Evolutionary conservation across 23 red algal species (phyloP).

Genomic region (Cyanidioschyzon merolae): DNA sequence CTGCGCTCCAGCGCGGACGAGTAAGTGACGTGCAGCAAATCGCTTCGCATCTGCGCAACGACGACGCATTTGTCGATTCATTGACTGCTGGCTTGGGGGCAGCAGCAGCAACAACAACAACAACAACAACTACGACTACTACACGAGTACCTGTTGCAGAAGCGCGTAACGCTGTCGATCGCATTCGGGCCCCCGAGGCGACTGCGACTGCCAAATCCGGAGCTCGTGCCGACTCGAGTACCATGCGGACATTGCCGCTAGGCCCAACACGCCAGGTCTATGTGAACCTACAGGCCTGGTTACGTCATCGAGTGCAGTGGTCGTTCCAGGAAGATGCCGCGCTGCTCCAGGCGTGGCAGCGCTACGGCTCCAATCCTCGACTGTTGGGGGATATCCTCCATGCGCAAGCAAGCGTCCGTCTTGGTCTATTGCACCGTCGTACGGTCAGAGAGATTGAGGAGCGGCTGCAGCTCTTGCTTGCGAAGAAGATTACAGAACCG

Average conservation of each 20-base stretch:
- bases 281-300: neutral
- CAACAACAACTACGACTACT: no score
- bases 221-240: slow-evolving; percentile 1
- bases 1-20: slow-evolving; percentile 39
- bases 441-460: neutral
- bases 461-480: neutral
- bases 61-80: slow-evolving; percentile 21
- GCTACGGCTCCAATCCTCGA: neutral
- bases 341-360: neutral
- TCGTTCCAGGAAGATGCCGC: neutral
- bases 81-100: neutral
- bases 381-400: neutral
- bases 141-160: no score
- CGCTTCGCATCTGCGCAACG: neutral
- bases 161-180: no score
- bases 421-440: neutral
- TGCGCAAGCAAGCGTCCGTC: neutral
- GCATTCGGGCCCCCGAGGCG: neutral
- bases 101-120: neutral
- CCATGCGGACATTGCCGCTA: neutral
- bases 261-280: neutral
- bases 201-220: slow-evolving; percentile 19
- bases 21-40: slow-evolving; percentile 14
- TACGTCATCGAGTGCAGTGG: neutral
- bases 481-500: neutral